phyloP scores from a whole-genome alignment of 257 asterid genomes.

The Gentiana straminea region DNA sequence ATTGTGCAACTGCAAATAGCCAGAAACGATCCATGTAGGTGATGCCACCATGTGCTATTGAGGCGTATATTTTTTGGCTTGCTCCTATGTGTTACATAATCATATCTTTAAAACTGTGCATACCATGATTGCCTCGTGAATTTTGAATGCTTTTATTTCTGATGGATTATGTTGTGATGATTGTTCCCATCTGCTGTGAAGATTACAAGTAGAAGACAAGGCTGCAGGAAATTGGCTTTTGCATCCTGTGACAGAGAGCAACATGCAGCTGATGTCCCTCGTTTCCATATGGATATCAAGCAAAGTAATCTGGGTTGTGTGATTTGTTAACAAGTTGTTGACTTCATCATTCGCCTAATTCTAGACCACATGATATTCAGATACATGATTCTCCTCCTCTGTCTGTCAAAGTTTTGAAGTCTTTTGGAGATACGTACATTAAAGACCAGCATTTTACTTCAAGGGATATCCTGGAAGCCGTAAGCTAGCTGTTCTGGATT shows the following conservation, averaged over 20 bases:
- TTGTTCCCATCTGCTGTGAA: background rate
- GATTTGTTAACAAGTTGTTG: background rate
- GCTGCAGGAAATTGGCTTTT: slow-evolving; percentile 49
- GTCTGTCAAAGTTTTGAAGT: slow-evolving; percentile 43
- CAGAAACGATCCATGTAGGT: no score
- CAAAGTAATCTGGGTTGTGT: slow-evolving; percentile 38
- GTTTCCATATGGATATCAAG: slow-evolving; percentile 78
- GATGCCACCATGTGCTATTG: background rate
- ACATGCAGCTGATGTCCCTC: slow-evolving; percentile 80
- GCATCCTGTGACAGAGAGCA: slow-evolving; percentile 58
- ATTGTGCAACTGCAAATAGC: no score
- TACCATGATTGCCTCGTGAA: background rate
- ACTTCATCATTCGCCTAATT: slow-evolving; percentile 9
- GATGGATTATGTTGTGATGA: background rate
- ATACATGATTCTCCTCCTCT: slow-evolving; percentile 58
- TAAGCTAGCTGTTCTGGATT: slow-evolving; percentile 26
- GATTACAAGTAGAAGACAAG: slow-evolving; percentile 20
- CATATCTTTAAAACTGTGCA: background rate
- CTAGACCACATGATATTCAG: slow-evolving; percentile 27
- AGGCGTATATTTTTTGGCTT: background rate
- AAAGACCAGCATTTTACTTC: slow-evolving; percentile 70
- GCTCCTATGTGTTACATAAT: background rate
- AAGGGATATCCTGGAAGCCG: slow-evolving; percentile 66
- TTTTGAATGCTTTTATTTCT: background rate
- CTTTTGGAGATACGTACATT: slow-evolving; percentile 41